Evolutionary conservation across 768 basidiomycete genomes (phyloP), one percentile per base, ranked within the genome.

Genomic region (Psilocybe cyanescens): DNA sequence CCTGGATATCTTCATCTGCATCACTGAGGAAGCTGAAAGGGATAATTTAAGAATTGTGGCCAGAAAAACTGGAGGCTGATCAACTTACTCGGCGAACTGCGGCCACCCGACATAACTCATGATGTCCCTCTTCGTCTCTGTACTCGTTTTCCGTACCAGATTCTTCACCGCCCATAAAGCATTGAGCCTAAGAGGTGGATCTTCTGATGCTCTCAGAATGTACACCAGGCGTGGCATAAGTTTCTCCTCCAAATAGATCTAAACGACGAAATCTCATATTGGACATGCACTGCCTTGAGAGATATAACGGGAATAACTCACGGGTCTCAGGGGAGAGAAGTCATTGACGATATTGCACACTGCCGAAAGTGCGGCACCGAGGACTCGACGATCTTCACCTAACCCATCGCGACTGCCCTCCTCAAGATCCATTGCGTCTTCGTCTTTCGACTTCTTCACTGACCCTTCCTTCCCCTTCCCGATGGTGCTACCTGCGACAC

Each of bases 131-230:
- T 93, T 95, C 54, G 84, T 83, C 46, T 81, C 79, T n/a, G 78
- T 74, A 2, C 74, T 75, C 35, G 87, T 85, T 68, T 88, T 89
- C 70, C 83, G 83, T 2, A 94, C 70, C n/a, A 93, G 70, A 68
- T 96, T 97, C 72, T 93, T 94, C 37, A 95, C 74, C 0, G 90
- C 90, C 94, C 95, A 96, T n/a, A 96, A 69, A 0, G 90, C 86
- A 63, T 87, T 94, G 30, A 90, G 71, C 6, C 85, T 78, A 6
- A 95, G 76, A 0, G 81, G 79, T 8, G 81, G 77, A 61, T 92
- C 87, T 0, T 78, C 77, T 7, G 73, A 69, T 14, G 78, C 77
- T 29, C 76, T 72, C 3, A 90, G 72, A 1, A 95, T 75, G 52
- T 83, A 77, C 30, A 88, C 83, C 8, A 96, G 77, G 1, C 91